Evolutionary conservation across 768 basidiomycete genomes (phyloP).

Genomic region (Amanita jacksonii): DNA sequence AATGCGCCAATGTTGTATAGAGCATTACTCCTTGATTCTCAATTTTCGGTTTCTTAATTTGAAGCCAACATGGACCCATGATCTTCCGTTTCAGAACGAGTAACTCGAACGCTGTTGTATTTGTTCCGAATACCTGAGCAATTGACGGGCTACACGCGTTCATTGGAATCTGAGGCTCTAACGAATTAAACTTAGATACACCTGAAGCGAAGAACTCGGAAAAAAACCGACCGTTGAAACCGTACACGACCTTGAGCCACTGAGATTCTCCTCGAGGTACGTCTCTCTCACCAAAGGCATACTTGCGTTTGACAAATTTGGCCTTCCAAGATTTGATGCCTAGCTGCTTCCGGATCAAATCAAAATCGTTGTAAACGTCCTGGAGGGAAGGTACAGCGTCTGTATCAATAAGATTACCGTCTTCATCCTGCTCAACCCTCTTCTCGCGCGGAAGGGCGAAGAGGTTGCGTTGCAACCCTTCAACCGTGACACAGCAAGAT

Average conservation of each 20-base stretch:
- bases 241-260: constrained; percentile 93
- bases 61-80: constrained; percentile 98
- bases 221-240: constrained; percentile 60
- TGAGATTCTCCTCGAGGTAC: constrained; percentile 70
- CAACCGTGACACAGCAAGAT: constrained; percentile 81
- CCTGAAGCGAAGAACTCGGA: background rate
- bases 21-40: constrained; percentile 69
- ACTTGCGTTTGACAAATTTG: constrained; percentile 83
- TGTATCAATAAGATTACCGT: constrained; percentile 56
- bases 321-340: constrained; percentile 70
- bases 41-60: constrained; percentile 66
- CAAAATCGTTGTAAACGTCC: constrained; percentile 80
- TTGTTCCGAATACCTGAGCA: constrained; percentile 81
- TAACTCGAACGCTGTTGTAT: constrained; percentile 86
- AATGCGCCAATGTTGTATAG: background rate
- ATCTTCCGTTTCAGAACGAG: constrained; percentile 94
- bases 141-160: constrained; percentile 78
- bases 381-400: constrained; percentile 60
- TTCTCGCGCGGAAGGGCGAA: constrained; percentile 76
- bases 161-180: constrained; percentile 68
- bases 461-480: constrained; percentile 82
- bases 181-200: constrained; percentile 1
- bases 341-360: constrained; percentile 59
- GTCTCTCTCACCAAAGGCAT: constrained; percentile 83
- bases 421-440: constrained; percentile 46